Base-by-base conservation (phyloP, 352 stramenopile species). In the Phytopythium oedochilum region DNA sequence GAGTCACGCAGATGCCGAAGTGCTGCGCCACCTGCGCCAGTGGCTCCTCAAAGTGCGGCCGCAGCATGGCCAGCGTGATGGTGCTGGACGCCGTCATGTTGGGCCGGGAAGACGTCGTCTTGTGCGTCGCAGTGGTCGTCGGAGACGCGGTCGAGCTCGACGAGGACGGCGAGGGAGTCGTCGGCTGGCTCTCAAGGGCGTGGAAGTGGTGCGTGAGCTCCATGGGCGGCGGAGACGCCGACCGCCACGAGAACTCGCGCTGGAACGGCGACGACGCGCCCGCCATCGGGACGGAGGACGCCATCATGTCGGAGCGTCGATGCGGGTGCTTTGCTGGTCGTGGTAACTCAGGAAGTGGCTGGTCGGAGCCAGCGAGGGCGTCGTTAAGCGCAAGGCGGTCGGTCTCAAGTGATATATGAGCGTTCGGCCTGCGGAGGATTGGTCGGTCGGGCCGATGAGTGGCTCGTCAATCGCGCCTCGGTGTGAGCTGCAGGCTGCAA, bases 11-110 rank as follows among this genome's bases (percentile, higher is more conserved):
- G 59, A 94, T 92, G 18, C 85, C 79, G 55, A 94, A 92, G 28
- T 48, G 55, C 53, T 87, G 71, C 1, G 83, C 83, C 36, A 94
- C 83, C 48, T 90, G 80, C 26, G 78, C 81, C 36, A 94, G 60
- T 17, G 85, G 85, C 61, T 90, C 78, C 64, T 94, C 85, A 63
- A 94, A 94, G 61, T 94, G 78, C 20, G 80, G 85, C 18, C 78
- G 78, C 48, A 94, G 64, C 68, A 87, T 89, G 53, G 86, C 78
- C 31, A 92, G 72, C 47, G 83, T 94, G 59, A 94, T 92, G 55
- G 66, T 88, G 60, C 74, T 80, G 20, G 81, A 91, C 29, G 78
- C 76, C 44, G 81, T 83, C 76, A 87, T 85, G 68, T 88, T 86
- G 39, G 74, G 66, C 9, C 75, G 70, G 4, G 70, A 60, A 18